phyloP scores from a whole-genome alignment of 129 eudicot genomes.

The Solidago caesia region DNA sequence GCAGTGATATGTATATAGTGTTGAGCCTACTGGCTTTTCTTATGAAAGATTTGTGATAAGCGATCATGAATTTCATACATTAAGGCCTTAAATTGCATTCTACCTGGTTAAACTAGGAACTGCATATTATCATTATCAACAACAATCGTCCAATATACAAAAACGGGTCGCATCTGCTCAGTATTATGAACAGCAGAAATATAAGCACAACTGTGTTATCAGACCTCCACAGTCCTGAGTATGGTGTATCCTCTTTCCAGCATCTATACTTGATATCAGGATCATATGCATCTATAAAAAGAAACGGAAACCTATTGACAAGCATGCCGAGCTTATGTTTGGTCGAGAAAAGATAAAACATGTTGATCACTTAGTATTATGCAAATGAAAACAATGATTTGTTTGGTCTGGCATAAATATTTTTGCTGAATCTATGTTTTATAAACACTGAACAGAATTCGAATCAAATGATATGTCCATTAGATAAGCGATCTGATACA shows the following conservation, averaged over 20 bases:
- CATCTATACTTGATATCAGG: background rate
- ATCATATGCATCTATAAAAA: background rate
- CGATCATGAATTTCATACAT: background rate
- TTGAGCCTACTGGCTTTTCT: background rate
- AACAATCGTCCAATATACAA: background rate
- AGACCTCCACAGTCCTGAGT: background rate
- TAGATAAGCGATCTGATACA: too few relatives aligned
- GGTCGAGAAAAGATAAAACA: background rate
- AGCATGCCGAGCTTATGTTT: background rate
- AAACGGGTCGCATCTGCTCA: background rate
- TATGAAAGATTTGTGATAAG: background rate
- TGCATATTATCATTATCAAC: background rate
- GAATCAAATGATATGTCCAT: too few relatives aligned
- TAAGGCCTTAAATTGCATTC: background rate
- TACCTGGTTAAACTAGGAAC: background rate
- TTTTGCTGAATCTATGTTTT: background rate
- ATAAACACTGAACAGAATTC: background rate
- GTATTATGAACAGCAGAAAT: background rate
- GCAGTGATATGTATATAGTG: background rate
- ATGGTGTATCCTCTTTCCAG: background rate
- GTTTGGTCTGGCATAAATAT: background rate
- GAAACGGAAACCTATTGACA: background rate
- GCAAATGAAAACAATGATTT: background rate
- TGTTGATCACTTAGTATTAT: background rate
- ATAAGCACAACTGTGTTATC: background rate